phyloP scores from a whole-genome alignment of 2,329 filamentous ascomycete genomes.

The Leptographium procerum region DNA sequence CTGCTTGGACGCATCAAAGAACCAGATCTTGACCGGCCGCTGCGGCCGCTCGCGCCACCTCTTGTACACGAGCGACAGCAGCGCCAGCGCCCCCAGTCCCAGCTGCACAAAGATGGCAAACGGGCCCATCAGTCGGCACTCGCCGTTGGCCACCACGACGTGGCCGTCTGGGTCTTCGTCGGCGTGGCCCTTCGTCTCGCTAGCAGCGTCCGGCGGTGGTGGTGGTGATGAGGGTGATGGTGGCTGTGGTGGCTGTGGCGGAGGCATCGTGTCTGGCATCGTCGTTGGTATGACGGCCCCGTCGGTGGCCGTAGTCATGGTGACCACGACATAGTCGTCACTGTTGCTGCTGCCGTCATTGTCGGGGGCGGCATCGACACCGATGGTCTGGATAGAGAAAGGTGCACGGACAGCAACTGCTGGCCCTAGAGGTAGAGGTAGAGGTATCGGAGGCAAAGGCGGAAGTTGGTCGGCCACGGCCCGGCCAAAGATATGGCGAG shows the following conservation, averaged over 20 bases:
- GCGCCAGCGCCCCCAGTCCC: slow-evolving; percentile 69
- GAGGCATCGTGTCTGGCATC: not conserved
- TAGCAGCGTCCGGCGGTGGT: not conserved
- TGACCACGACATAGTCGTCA: not conserved
- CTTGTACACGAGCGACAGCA: slow-evolving; percentile 85
- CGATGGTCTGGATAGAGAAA: slow-evolving; percentile 11
- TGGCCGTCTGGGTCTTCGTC: not conserved
- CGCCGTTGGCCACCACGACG: slow-evolving; percentile 36
- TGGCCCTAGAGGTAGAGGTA: not conserved
- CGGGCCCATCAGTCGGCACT: slow-evolving; percentile 78
- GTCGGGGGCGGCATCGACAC: slow-evolving; percentile 2
- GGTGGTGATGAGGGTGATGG: not conserved
- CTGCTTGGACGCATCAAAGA: slow-evolving; percentile 95
- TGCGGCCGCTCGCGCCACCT: slow-evolving; percentile 86
- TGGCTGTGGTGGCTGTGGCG: not conserved
- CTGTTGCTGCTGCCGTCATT: not conserved
- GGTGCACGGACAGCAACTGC: not conserved
- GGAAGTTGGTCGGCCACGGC: not conserved
- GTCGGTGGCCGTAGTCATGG: not conserved
- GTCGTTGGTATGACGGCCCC: not conserved
- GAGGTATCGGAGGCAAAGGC: not conserved
- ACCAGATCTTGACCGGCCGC: slow-evolving; percentile 90
- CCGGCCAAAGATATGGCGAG: not conserved
- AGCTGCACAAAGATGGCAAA: slow-evolving; percentile 88
- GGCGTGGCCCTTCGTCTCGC: not conserved